Evolutionary conservation across 2,329 filamentous ascomycete species (phyloP).

Genomic region (Ampelomyces quisqualis): DNA sequence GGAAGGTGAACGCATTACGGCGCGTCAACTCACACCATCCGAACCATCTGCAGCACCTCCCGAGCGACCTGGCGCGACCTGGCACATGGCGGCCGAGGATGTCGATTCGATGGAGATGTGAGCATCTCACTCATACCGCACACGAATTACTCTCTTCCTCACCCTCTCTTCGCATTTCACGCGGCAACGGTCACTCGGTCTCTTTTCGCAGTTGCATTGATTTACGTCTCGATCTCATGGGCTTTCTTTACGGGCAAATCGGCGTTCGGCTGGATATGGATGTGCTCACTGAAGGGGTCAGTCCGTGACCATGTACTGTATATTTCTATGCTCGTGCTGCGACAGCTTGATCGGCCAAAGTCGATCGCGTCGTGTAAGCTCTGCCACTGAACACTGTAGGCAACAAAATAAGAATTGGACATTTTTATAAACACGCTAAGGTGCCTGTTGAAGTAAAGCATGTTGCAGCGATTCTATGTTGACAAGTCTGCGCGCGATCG

Average conservation of each 20-base stretch:
- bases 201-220: conserved; percentile 23
- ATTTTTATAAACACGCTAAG: not conserved
- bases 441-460: no score
- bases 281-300: conserved; percentile 31
- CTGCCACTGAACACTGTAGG: conserved; percentile 26
- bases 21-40: conserved; percentile 40
- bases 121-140: conserved; percentile 6
- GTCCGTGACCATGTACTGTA: conserved; percentile 35
- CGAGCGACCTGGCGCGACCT: conserved; percentile 21
- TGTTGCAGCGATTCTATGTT: no score
- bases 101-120: conserved; percentile 43
- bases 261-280: conserved; percentile 38
- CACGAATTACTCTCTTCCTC: conserved; percentile 19
- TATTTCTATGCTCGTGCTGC: conserved; percentile 33
- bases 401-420: conserved; percentile 27
- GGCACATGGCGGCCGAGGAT: conserved; percentile 19
- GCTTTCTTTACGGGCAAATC: conserved; percentile 29
- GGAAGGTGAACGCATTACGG: conserved; percentile 43
- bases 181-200: conserved; percentile 29
- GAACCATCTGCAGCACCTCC: conserved; percentile 27
- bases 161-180: conserved; percentile 18
- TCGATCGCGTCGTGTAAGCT: conserved; percentile 37
- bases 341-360: conserved; percentile 39
- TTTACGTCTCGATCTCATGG: conserved; percentile 27
- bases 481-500: no score